These are phyloP conservation scores for Glycyrrhiza uralensis DNA, from an alignment of 306 rosid species.

Conservation along the genomic window DNA sequence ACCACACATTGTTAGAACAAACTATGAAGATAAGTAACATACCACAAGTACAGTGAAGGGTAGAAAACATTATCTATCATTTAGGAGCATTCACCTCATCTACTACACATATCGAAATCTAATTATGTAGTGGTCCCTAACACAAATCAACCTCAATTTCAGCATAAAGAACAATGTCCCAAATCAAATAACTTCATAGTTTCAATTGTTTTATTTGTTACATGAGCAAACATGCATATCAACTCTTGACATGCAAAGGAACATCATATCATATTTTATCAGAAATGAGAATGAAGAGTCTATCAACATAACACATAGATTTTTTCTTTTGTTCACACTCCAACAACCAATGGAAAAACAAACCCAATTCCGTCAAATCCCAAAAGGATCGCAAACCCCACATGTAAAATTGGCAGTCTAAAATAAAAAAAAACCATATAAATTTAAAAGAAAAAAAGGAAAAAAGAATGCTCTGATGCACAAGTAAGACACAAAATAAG, in stretches of 20 bases:
- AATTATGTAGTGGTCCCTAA: constrained; percentile 42
- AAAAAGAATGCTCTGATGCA: background rate
- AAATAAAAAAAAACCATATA: too few species aligned
- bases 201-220: background rate
- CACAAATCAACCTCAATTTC: constrained; percentile 21
- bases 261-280: too few species aligned
- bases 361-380: background rate
- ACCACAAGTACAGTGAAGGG: constrained; percentile 2
- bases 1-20: constrained; percentile 19
- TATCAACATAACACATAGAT: too few species aligned
- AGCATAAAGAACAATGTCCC: constrained; percentile 15
- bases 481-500: background rate
- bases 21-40: constrained; percentile 37
- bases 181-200: background rate
- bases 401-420: background rate
- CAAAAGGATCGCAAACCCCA: background rate
- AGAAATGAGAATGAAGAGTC: too few species aligned
- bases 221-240: too few species aligned
- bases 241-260: too few species aligned
- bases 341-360: background rate
- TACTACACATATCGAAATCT: constrained; percentile 13
- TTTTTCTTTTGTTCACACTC: too few species aligned
- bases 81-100: constrained; percentile 26
- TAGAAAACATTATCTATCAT: constrained; percentile 38
- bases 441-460: background rate